Percentiles rank a stretch among this genome's conserved stretches.
Evolutionary conservation across 73 alveolate species (phyloP).

Genomic region (Tetrahymena thermophila): DNA sequence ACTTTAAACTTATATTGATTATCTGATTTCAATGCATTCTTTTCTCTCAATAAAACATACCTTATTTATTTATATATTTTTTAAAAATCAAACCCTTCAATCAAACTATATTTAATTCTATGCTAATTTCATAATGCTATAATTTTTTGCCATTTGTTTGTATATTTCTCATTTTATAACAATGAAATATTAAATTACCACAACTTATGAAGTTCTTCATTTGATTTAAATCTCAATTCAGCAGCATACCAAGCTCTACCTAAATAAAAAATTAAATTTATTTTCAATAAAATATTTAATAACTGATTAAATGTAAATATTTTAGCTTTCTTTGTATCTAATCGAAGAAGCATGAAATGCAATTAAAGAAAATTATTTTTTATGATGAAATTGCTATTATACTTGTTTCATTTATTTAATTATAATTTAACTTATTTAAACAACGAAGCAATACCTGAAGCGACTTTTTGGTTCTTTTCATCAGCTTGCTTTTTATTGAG

Average conservation of each 20-base stretch:
- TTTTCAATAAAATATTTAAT: not conserved
- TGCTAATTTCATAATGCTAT: not conserved
- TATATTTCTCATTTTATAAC: not conserved
- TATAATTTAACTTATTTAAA: not conserved
- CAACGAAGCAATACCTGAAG: not conserved
- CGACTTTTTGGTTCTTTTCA: not conserved
- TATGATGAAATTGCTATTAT: not conserved
- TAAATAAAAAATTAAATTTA: not conserved
- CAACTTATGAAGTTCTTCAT: constrained; percentile 64
- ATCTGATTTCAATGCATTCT: constrained; percentile 63
- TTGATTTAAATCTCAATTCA: constrained; percentile 66
- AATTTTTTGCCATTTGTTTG: not conserved
- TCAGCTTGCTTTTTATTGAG: not conserved
- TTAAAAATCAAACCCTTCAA: not conserved
- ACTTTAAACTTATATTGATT: constrained; percentile 8
- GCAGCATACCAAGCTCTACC: constrained; percentile 76
- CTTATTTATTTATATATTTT: not conserved
- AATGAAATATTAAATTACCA: constrained; percentile 38
- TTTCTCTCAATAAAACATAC: constrained; percentile 69
- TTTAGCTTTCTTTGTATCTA: too few species aligned
- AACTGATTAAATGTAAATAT: not conserved
- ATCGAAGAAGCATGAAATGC: not conserved
- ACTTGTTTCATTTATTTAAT: too few species aligned
- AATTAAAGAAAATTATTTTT: too few species aligned
- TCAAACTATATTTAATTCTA: not conserved